Evolutionary conservation across 129 eudicot species (phyloP), one percentile per base, ranked within the genome.

Genomic region (Helianthus tuberosus): DNA sequence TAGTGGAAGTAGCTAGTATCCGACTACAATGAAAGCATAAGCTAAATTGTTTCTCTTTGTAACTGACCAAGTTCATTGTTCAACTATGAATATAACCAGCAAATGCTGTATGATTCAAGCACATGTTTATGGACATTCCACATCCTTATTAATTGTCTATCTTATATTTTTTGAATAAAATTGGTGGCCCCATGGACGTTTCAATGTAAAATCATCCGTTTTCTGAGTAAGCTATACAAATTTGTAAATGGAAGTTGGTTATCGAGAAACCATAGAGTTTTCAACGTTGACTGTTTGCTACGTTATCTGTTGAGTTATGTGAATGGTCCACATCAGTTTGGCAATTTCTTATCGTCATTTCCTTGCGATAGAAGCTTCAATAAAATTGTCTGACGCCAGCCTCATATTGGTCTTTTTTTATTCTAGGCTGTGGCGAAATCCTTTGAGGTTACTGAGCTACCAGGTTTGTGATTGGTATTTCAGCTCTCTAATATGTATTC

Each of bases 361-460:
- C 59, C 67, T 52, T 43, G 11, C 11, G 51, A 49, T 41, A 41
- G 49, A 23, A 61, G 29, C 53, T 55, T 12, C 35, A 71, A 39
- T 51, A 1, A 32, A 14, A 14, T 1, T 41, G 35, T 35, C 59
- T 64, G 50, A 71, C 6, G 23, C 48, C 8, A 62, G 17, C 7
- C 36, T 68, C 25, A 13, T 72, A 20, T 67, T 72, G 66, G 66
- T 61, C 64, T 25, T 32, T 61, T 41, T 46, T 13, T 32, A 49
- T 58, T 84, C 80, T 86, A 94, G 98, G 76, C 82, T 25, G 84
- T 88, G 88, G 97, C 73, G 32, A 90, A 86, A 80, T 94, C 97
- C 27, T 94, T 94, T 64, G 96, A 94, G 77, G 93, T 78, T 35
- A 81, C 96, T 3, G 98, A 94, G 46, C 75, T 86, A 79, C 98